These are phyloP conservation scores for Triangularia setosa DNA, from an alignment of 2,329 filamentous ascomycete species.

Conservation along the genomic window DNA sequence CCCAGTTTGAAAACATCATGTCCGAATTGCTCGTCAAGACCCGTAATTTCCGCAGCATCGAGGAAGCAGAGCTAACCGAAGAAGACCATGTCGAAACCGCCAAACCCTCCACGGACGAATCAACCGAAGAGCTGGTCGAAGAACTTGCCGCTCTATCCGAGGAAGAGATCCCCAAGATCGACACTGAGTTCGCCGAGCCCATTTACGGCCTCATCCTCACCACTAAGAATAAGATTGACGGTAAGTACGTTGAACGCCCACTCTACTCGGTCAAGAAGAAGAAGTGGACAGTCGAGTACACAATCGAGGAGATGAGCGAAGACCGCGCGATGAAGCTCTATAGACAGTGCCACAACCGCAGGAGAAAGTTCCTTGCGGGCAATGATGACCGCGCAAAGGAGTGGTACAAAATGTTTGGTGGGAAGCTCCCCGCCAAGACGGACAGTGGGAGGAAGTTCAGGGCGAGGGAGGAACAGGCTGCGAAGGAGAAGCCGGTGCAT, in stretches of 20 bases:
- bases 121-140: not conserved
- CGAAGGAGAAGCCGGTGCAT: conserved; percentile 43
- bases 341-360: conserved; percentile 20
- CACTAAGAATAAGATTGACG: conserved; percentile 69
- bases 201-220: conserved; percentile 69
- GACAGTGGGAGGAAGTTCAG: conserved; percentile 57
- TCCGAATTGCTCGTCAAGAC: conserved; percentile 39
- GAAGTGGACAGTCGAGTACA: conserved; percentile 76
- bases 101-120: not conserved
- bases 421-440: conserved; percentile 40
- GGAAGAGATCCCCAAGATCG: not conserved
- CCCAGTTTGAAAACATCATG: conserved; percentile 49
- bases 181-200: conserved; percentile 6
- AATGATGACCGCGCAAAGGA: conserved; percentile 38
- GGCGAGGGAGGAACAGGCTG: conserved; percentile 47
- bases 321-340: conserved; percentile 52
- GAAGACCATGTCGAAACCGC: not conserved
- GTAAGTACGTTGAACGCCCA: conserved; percentile 59
- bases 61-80: not conserved
- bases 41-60: not conserved
- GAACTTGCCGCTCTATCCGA: not conserved
- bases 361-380: conserved; percentile 37
- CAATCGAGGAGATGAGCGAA: conserved; percentile 58
- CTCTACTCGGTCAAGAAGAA: conserved; percentile 35
- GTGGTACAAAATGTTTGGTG: conserved; percentile 46